Evolutionary conservation across 768 basidiomycete species (phyloP), one percentile per base, ranked within the genome.

Genomic region (Tricholoma sp.): DNA sequence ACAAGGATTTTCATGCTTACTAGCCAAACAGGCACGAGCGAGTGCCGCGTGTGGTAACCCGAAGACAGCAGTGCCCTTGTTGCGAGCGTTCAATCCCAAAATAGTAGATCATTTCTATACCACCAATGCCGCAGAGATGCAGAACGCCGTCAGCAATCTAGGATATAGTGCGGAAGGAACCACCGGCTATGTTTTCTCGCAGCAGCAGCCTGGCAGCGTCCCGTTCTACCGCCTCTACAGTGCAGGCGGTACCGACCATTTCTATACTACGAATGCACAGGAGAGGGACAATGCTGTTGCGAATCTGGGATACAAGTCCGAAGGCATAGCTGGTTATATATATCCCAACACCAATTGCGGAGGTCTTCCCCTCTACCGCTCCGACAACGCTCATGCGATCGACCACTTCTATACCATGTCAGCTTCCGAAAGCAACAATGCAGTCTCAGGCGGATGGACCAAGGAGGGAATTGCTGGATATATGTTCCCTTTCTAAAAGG

Each of bases 151-250:
- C 16, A 49, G 31, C 7, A 43, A 14, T 3, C 49, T 62, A 3
- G 62, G 63, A 11, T 64, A 57, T 49, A 22, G 10, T 14, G 27
- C 10, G 8, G 63, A 67, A 37, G 65, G 65, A 29, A 49, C 41
- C 5, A 61, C 63, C 16, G 65, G 57, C 21, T 59, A 58, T 50
- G 31, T 66, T 34, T 34, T 34, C 32, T 34, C 32, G 5, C 6
- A 10, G 6, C 32, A 34, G 11, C 32, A 34, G 32, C 32, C 32
- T 34, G 32, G 32, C 5, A 34, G 6, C 11, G 32, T 34, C 32
- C 32, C 32, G 32, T 10, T 11, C 32, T 34, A 7, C 32, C 32
- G 32, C 32, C 32, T 34, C 4, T 34, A 34, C 32, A 34, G 32
- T 10, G 6, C 2, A 2, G 11, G 32, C 11, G 32, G 32, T 2